A percentile compares a stretch with the other conserved stretches of the same genome.
Conservation (phyloP, 805 yeast genomes). For the Vanderwaltozyma verrucispora region DNA sequence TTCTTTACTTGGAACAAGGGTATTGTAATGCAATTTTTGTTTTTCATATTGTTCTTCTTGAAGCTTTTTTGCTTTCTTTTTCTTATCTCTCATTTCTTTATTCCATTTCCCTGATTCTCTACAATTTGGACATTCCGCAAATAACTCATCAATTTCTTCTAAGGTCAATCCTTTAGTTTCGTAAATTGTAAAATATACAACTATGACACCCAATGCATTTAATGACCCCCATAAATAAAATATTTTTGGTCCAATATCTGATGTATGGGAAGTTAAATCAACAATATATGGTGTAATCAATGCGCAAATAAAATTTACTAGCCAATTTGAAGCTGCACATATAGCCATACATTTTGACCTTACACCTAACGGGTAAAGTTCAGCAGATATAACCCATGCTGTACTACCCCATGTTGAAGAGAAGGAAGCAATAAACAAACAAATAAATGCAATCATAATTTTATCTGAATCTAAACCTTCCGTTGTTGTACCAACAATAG, state of each 20-base stretch:
- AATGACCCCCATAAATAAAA: constrained; percentile 76
- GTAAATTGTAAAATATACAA: constrained; percentile 58
- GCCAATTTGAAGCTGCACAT: constrained; percentile 72
- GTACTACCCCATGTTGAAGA: constrained; percentile 81
- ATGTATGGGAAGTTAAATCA: constrained; percentile 36
- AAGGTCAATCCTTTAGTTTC: constrained; percentile 73
- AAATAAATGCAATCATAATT: constrained; percentile 53
- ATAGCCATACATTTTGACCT: constrained; percentile 70
- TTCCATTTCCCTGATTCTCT: constrained; percentile 39
- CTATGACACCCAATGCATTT: constrained; percentile 47
- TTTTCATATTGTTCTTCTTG: no score
- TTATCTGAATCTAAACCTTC: constrained; percentile 40
- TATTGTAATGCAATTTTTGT: no score
- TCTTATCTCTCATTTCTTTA: constrained; percentile 4
- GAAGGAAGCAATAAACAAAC: constrained; percentile 64
- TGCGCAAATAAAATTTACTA: constrained; percentile 67
- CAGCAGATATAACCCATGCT: constrained; percentile 62
- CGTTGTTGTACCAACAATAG: constrained; percentile 45
- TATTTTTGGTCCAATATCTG: constrained; percentile 58
- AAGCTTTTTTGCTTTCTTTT: not conserved
- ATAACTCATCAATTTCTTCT: constrained; percentile 75
- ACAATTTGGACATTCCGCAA: constrained; percentile 48
- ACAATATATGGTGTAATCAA: constrained; percentile 65
- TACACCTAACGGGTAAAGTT: constrained; percentile 58
- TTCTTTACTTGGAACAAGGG: no score